These are phyloP conservation scores for Aspergillus felis DNA, from an alignment of 2,329 filamentous ascomycete genomes.

Conservation along the genomic window DNA sequence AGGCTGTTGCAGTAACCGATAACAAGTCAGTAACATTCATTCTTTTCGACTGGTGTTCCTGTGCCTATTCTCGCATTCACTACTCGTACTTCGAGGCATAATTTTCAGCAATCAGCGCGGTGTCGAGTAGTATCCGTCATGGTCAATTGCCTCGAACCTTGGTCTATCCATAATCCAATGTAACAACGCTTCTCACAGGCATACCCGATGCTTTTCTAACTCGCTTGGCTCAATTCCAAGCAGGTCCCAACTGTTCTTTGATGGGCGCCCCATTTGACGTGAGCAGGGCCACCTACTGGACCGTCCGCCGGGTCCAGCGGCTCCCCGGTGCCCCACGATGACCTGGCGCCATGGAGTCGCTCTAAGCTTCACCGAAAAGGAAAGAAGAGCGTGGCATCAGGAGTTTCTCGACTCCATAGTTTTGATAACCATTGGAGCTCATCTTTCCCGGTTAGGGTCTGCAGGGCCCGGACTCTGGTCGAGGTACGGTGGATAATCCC, in stretches of 20 bases:
- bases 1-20: not conserved
- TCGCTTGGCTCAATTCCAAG: conserved; percentile 6
- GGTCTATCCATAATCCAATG: not conserved
- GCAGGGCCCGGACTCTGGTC: conserved; percentile 7
- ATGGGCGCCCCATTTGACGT: conserved; percentile 14
- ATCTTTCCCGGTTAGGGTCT: conserved; percentile 7
- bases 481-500: conserved; percentile 8
- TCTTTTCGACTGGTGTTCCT: not conserved
- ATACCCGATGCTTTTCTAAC: conserved; percentile 13
- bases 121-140: not conserved
- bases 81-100: not conserved
- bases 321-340: conserved; percentile 23
- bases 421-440: not conserved
- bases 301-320: conserved; percentile 9
- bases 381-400: conserved; percentile 9
- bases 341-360: conserved; percentile 17
- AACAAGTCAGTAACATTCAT: not conserved
- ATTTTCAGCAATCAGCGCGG: too few species aligned
- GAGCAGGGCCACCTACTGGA: conserved; percentile 18
- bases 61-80: too few species aligned
- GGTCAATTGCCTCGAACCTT: not conserved
- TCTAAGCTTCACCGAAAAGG: conserved; percentile 18
- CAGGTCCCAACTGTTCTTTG: conserved; percentile 16
- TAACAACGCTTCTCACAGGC: not conserved
- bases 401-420: conserved; percentile 3